phyloP scores from a whole-genome alignment of 768 basidiomycete genomes.

The Russula sp. region DNA sequence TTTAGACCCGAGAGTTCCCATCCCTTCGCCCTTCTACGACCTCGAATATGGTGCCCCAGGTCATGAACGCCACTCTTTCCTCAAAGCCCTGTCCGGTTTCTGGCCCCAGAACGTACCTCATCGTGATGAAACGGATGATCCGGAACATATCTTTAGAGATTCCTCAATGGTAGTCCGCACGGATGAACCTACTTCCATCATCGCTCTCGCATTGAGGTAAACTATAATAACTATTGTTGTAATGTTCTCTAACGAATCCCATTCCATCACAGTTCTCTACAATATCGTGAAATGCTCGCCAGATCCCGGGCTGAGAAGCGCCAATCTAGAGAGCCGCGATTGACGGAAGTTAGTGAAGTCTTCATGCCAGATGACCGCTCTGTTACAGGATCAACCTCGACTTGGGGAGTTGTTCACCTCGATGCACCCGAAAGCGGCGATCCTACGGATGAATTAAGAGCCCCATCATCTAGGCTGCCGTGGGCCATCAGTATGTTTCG shows the following conservation, averaged over 20 bases:
- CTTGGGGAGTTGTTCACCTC: conserved; percentile 90
- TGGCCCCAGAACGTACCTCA: conserved; percentile 64
- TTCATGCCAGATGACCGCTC: conserved; percentile 94
- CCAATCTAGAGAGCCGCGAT: conserved; percentile 52
- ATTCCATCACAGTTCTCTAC: conserved; percentile 56
- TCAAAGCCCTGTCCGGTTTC: conserved; percentile 80
- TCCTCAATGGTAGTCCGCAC: conserved; percentile 93
- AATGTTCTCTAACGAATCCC: conserved; percentile 6
- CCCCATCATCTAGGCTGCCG: conserved; percentile 73
- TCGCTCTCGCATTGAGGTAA: conserved; percentile 89
- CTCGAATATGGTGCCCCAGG: conserved; percentile 50
- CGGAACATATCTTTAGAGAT: conserved; percentile 92
- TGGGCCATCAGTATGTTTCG: conserved; percentile 71
- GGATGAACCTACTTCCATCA: conserved; percentile 97
- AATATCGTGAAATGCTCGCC: conserved; percentile 75
- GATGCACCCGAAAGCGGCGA: conserved; percentile 63
- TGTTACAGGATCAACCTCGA: conserved; percentile 77
- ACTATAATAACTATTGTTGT: conserved; percentile 31
- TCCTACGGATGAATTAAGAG: conserved; percentile 71
- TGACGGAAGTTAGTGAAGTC: conserved; percentile 67
- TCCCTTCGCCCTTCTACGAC: conserved; percentile 42
- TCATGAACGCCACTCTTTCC: conserved; percentile 66
- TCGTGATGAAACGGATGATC: conserved; percentile 59
- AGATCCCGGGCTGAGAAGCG: conserved; percentile 78
- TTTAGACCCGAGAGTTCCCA: conserved; percentile 13